Evolutionary conservation across 257 asterid genomes (phyloP).

Genomic region (Penstemon barbatus): DNA sequence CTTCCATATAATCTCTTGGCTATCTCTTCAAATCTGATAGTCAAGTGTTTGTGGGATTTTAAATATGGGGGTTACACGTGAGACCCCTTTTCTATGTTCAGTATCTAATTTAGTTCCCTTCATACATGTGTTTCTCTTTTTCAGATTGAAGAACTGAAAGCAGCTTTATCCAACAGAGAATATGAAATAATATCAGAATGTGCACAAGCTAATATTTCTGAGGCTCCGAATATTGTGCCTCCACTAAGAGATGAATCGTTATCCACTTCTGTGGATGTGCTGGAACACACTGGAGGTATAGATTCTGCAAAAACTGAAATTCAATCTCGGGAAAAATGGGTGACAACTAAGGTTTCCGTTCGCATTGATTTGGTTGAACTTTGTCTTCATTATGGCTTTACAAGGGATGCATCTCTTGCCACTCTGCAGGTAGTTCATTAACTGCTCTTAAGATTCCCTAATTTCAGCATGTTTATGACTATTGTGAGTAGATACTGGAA

Average conservation of each 20-base stretch:
- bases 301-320: slow-evolving; percentile 50
- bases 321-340: slow-evolving; percentile 49
- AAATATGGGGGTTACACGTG: no score
- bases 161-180: slow-evolving; percentile 91
- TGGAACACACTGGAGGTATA: slow-evolving; percentile 43
- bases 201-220: slow-evolving; percentile 81
- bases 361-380: slow-evolving; percentile 76
- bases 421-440: slow-evolving; percentile 67
- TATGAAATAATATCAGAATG: slow-evolving; percentile 86
- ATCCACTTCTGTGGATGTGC: slow-evolving; percentile 46
- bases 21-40: no score
- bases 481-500: slow-evolving; percentile 3
- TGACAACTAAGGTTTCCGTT: slow-evolving; percentile 67
- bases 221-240: slow-evolving; percentile 75
- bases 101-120: not conserved
- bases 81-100: no score
- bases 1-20: not conserved
- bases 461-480: slow-evolving; percentile 5
- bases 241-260: slow-evolving; percentile 49
- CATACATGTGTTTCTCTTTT: slow-evolving; percentile 22
- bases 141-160: slow-evolving; percentile 90
- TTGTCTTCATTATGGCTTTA: slow-evolving; percentile 74
- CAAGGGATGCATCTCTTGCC: slow-evolving; percentile 92
- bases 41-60: no score
- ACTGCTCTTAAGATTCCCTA: slow-evolving; percentile 17